A percentile compares a stretch with the other conserved stretches of the same genome.
phyloP scores from a whole-genome alignment of 2,329 filamentous ascomycete species.

The Penicillium sp. region DNA sequence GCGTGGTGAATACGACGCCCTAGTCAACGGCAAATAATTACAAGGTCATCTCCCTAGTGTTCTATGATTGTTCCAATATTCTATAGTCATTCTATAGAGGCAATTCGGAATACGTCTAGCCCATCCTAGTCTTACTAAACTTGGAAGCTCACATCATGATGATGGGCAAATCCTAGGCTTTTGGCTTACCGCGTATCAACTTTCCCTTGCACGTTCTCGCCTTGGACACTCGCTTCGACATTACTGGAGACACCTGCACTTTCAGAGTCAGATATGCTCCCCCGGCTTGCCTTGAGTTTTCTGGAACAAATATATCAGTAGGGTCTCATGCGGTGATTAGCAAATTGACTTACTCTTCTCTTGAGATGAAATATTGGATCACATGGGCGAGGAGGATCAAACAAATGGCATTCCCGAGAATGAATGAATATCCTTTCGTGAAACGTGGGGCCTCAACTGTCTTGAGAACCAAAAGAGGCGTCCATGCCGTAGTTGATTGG shows the following conservation, averaged over 20 bases:
- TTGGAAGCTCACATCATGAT: no score
- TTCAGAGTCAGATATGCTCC: slow-evolving; percentile 4
- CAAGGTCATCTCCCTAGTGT: neutral
- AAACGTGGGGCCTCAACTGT: slow-evolving; percentile 49
- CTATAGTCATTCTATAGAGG: no score
- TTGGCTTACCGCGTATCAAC: neutral
- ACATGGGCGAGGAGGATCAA: slow-evolving; percentile 35
- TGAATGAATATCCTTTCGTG: slow-evolving; percentile 47
- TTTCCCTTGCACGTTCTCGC: slow-evolving; percentile 3
- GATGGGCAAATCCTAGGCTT: no score
- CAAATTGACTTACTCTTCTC: slow-evolving; percentile 15
- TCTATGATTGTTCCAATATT: neutral
- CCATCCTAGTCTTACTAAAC: no score
- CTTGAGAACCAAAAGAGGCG: slow-evolving; percentile 54
- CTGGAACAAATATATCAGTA: slow-evolving; percentile 1
- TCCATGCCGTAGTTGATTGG: slow-evolving; percentile 60
- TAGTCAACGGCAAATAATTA: no score
- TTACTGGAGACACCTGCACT: slow-evolving; percentile 3
- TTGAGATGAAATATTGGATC: slow-evolving; percentile 20
- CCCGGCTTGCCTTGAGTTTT: neutral
- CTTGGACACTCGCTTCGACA: slow-evolving; percentile 3
- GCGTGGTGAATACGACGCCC: no score
- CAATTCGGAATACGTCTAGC: no score
- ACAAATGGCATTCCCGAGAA: slow-evolving; percentile 41
- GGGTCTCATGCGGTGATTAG: no score